Percentiles rank a stretch among this genome's conserved stretches.
Conservation (phyloP, 257 asterid species). For the Solanum megistacrolobum region DNA sequence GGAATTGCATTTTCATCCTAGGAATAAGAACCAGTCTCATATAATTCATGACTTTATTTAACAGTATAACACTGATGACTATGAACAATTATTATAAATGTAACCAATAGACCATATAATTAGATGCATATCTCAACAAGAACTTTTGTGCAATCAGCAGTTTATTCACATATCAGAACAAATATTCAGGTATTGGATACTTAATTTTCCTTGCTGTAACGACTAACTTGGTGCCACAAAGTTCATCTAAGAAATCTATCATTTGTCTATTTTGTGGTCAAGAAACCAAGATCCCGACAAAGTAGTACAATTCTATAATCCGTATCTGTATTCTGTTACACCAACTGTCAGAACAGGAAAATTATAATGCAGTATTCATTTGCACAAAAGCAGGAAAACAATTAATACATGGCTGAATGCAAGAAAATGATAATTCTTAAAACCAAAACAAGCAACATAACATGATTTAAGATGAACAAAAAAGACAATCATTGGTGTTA, state of each 20-base stretch:
- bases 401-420: not conserved
- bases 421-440: not conserved
- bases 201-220: not conserved
- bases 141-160: not conserved
- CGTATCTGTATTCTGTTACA: not conserved
- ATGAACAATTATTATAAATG: not conserved
- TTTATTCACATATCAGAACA: not conserved
- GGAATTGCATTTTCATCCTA: constrained; percentile 10
- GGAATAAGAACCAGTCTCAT: constrained; percentile 4
- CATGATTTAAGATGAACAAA: not conserved
- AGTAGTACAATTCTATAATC: not conserved
- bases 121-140: not conserved
- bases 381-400: not conserved
- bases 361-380: not conserved
- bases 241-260: not conserved
- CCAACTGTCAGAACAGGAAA: not conserved
- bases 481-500: not conserved
- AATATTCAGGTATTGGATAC: not conserved
- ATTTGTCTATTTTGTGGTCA: not conserved
- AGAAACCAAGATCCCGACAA: not conserved
- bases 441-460: not conserved
- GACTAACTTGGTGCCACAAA: not conserved
- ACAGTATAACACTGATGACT: not conserved
- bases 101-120: not conserved
- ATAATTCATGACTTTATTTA: not conserved